Conservation (phyloP, 2,329 filamentous ascomycete genomes). For the Fusarium continuum region DNA sequence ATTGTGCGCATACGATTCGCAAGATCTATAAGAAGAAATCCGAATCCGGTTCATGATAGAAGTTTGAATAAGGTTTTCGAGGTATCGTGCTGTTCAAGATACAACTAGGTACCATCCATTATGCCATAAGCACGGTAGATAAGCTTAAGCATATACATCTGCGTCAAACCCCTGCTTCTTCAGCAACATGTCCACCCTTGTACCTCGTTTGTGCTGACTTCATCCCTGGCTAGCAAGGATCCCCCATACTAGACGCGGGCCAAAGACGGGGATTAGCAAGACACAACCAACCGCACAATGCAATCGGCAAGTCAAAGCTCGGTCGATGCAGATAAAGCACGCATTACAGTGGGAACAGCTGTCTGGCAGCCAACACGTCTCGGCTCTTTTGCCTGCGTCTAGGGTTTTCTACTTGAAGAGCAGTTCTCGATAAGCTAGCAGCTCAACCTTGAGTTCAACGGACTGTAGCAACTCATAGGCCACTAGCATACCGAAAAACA, state of each 20-base stretch:
- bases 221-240: background rate
- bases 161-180: background rate
- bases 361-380: background rate
- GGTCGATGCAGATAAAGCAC: background rate
- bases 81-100: too few species aligned
- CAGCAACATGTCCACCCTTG: background rate
- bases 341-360: too few species aligned
- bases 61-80: background rate
- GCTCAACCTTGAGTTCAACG: background rate
- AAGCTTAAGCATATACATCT: background rate
- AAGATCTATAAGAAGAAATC: background rate
- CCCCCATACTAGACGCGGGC: background rate
- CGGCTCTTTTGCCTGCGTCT: background rate
- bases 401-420: background rate
- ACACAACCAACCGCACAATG: background rate
- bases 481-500: background rate
- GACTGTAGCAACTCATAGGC: background rate
- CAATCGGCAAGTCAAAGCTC: background rate
- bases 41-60: background rate
- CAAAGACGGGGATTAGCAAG: background rate
- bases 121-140: too few species aligned
- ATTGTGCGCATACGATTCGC: background rate
- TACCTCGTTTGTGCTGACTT: background rate
- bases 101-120: too few species aligned
- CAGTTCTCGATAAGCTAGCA: background rate